phyloP scores from a whole-genome alignment of 2,329 filamentous ascomycete genomes.

The Paracorniculantispora psalliotae region DNA sequence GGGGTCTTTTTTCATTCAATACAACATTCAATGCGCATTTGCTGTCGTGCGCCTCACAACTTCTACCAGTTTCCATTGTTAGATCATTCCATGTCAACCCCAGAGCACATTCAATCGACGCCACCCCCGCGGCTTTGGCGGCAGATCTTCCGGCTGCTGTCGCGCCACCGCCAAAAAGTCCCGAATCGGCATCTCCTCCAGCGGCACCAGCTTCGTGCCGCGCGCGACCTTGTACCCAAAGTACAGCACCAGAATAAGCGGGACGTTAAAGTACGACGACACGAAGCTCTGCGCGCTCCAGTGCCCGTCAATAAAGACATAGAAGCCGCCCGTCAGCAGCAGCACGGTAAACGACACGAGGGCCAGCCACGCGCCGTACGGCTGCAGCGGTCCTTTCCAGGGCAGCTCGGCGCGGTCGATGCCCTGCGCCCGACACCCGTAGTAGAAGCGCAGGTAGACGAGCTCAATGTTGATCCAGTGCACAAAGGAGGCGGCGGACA shows the following conservation, averaged over 20 bases:
- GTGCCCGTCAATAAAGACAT: slow-evolving; percentile 58
- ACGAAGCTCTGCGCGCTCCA: slow-evolving; percentile 57
- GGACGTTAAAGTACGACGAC: slow-evolving; percentile 53
- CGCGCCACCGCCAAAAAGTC: slow-evolving; percentile 17
- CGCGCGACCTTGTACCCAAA: slow-evolving; percentile 47
- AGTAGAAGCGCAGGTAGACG: slow-evolving; percentile 48
- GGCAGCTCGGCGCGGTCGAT: slow-evolving; percentile 41
- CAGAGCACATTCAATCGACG: slow-evolving; percentile 18
- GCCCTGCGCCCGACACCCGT: slow-evolving; percentile 44
- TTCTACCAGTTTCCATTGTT: background rate
- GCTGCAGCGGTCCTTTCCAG: slow-evolving; percentile 42
- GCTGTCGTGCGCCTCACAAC: no score
- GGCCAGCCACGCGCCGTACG: slow-evolving; percentile 55
- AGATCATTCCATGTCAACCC: slow-evolving; percentile 1
- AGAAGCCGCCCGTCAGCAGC: slow-evolving; percentile 63
- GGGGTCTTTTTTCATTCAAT: no score
- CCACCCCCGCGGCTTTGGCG: slow-evolving; percentile 15
- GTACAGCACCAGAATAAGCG: slow-evolving; percentile 51
- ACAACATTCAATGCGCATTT: no score
- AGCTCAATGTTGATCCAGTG: slow-evolving; percentile 48
- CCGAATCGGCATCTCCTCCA: slow-evolving; percentile 19
- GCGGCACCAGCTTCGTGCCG: slow-evolving; percentile 17
- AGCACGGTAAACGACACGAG: slow-evolving; percentile 52
- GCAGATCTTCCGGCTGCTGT: slow-evolving; percentile 10
- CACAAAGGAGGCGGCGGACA: slow-evolving; percentile 49